Conservation (phyloP, 2,329 filamentous ascomycete genomes). For the Exserohilum turcica region DNA sequence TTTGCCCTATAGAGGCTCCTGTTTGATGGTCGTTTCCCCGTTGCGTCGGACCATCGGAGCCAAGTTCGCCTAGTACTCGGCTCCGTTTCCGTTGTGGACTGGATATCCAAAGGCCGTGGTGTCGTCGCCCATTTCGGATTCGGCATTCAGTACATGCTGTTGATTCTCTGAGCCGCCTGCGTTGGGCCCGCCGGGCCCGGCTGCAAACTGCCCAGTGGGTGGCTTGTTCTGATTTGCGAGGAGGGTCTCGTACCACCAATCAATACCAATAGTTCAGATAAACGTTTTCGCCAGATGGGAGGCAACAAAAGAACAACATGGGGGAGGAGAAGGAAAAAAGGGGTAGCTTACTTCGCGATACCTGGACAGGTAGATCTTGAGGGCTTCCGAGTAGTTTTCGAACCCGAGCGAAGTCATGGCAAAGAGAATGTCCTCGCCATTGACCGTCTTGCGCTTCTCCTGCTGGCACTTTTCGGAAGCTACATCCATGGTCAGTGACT, state of each 20-base stretch:
- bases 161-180: constrained; percentile 45
- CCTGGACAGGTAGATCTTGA: constrained; percentile 97
- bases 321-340: constrained; percentile 30
- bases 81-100: constrained; percentile 50
- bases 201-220: constrained; percentile 50
- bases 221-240: constrained; percentile 71
- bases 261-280: constrained; percentile 58
- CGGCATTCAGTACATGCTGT: constrained; percentile 52
- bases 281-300: constrained; percentile 48
- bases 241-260: constrained; percentile 71
- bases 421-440: constrained; percentile 97
- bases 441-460: constrained; percentile 98
- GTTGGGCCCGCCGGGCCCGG: constrained; percentile 43
- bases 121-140: constrained; percentile 52
- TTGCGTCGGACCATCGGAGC: constrained; percentile 17
- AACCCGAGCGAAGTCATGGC: constrained; percentile 99
- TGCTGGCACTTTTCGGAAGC: constrained; percentile 99
- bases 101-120: constrained; percentile 50
- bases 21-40: constrained; percentile 7
- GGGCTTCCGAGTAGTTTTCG: constrained; percentile 96
- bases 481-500: constrained; percentile 47
- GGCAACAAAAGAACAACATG: constrained; percentile 44
- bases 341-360: constrained; percentile 86
- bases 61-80: constrained; percentile 45
- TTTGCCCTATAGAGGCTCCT: constrained; percentile 17